Conservation (phyloP, 352 stramenopile species). For the Pythium apleroticum region DNA sequence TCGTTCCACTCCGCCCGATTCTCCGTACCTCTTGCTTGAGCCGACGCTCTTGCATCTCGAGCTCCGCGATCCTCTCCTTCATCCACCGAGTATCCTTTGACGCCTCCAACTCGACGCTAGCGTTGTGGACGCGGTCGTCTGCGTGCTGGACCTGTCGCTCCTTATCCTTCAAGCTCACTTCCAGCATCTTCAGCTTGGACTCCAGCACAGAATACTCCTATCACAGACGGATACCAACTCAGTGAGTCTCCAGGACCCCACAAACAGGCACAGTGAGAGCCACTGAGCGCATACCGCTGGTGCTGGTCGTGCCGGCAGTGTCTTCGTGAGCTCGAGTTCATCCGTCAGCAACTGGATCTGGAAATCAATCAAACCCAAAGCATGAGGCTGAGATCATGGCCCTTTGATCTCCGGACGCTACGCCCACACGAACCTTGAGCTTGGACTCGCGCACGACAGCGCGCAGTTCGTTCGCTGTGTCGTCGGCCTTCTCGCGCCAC, state of each 20-base stretch:
- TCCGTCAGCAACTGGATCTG: constrained; percentile 67
- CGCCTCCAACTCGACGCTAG: constrained; percentile 47
- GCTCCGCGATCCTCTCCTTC: constrained; percentile 58
- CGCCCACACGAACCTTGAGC: constrained; percentile 46
- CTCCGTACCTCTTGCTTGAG: constrained; percentile 66
- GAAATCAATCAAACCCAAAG: no score
- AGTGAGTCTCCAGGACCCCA: no score
- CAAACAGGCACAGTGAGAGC: no score
- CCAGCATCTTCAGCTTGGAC: constrained; percentile 66
- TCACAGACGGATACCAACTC: background rate
- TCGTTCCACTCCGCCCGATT: no score
- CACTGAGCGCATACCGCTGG: constrained; percentile 4
- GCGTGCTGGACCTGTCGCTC: constrained; percentile 47
- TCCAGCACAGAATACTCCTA: constrained; percentile 58
- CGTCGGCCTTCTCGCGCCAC: constrained; percentile 72
- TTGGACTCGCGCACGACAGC: constrained; percentile 42
- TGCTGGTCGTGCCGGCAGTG: constrained; percentile 19
- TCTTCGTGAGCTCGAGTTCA: constrained; percentile 43
- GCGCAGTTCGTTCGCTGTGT: constrained; percentile 49
- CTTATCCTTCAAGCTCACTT: constrained; percentile 66
- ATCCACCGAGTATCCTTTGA: constrained; percentile 49
- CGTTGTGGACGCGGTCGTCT: constrained; percentile 44
- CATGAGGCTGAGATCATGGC: background rate
- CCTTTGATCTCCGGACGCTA: no score
- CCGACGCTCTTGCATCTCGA: constrained; percentile 60